Conservation (phyloP, 1,284 basidiomycete species). For the Rugosomyces carneus region DNA sequence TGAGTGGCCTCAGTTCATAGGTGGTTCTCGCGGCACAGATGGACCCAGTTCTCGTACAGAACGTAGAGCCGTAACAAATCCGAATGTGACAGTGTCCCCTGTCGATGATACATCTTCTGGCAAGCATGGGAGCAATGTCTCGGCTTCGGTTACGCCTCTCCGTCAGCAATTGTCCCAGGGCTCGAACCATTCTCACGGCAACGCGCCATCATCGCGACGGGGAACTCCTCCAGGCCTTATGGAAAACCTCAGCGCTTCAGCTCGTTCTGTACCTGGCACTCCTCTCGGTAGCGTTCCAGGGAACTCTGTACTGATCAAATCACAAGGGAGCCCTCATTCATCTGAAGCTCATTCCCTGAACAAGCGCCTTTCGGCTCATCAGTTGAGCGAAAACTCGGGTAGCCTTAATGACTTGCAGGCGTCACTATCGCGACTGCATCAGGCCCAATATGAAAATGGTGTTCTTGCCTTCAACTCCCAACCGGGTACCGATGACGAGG, state of each 20-base stretch:
- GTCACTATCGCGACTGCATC: constrained; percentile 60
- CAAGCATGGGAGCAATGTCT: constrained; percentile 41
- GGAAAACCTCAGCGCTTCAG: constrained; percentile 53
- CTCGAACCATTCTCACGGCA: constrained; percentile 31
- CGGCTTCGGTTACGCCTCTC: constrained; percentile 59
- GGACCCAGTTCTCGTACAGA: constrained; percentile 46
- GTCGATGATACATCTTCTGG: constrained; percentile 41
- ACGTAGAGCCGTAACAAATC: constrained; percentile 66
- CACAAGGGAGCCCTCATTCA: constrained; percentile 62
- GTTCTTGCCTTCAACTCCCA: constrained; percentile 47
- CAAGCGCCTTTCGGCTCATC: constrained; percentile 52
- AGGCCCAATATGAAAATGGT: constrained; percentile 51
- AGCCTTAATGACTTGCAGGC: constrained; percentile 56
- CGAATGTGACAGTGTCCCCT: constrained; percentile 55
- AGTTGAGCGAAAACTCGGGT: constrained; percentile 41
- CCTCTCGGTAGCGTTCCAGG: constrained; percentile 54
- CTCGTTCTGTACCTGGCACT: constrained; percentile 72
- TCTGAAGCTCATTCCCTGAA: constrained; percentile 54
- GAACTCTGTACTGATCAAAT: constrained; percentile 50
- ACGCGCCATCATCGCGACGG: constrained; percentile 53
- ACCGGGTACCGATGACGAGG: constrained; percentile 47
- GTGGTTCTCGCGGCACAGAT: constrained; percentile 54
- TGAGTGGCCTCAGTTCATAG: constrained; percentile 90
- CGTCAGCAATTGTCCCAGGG: constrained; percentile 57
- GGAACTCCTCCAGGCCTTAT: constrained; percentile 61